Percentiles rank a stretch among this genome's conserved stretches.
Evolutionary conservation across 371 early-diverging fungal species (phyloP).

Genomic region (Mucor indicus): DNA sequence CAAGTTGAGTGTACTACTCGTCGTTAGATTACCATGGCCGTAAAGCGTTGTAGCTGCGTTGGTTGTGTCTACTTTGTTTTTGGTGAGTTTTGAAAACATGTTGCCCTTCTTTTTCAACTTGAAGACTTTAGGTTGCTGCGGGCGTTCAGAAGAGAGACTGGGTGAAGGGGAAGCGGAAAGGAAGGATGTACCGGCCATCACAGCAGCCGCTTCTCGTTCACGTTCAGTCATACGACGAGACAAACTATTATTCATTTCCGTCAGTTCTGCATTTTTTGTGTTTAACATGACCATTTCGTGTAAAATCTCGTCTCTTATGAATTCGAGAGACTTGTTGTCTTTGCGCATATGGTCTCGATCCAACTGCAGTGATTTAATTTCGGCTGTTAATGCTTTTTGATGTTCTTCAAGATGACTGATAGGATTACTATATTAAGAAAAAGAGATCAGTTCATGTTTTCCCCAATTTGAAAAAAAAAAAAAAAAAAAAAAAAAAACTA

Average conservation of each 20-base stretch:
- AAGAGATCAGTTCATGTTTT: background rate
- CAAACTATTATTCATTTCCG: constrained; percentile 53
- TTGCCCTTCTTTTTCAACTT: constrained; percentile 40
- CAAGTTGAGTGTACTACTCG: constrained; percentile 6
- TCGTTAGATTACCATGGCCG: background rate
- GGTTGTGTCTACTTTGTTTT: constrained; percentile 12
- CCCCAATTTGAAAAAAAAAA: no score
- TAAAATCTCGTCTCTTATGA: constrained; percentile 26
- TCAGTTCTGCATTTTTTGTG: constrained; percentile 52
- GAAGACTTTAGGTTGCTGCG: constrained; percentile 32
- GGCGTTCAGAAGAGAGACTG: constrained; percentile 23
- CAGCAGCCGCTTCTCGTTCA: constrained; percentile 34
- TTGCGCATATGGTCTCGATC: constrained; percentile 26
- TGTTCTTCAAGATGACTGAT: constrained; percentile 16
- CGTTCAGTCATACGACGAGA: constrained; percentile 44
- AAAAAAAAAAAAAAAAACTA: no score
- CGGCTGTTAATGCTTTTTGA: constrained; percentile 23
- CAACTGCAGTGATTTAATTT: constrained; percentile 26
- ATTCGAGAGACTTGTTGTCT: constrained; percentile 27
- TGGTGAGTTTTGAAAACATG: constrained; percentile 48
- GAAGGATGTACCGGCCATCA: constrained; percentile 27
- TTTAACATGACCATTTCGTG: constrained; percentile 54
- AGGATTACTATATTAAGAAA: constrained; percentile 10
- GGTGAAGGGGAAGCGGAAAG: constrained; percentile 21
- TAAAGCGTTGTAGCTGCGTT: constrained; percentile 7